Percentiles rank a stretch among this genome's conserved stretches.
phyloP scores from a whole-genome alignment of 129 eudicot species.

The Heracleum sosnowskyi region DNA sequence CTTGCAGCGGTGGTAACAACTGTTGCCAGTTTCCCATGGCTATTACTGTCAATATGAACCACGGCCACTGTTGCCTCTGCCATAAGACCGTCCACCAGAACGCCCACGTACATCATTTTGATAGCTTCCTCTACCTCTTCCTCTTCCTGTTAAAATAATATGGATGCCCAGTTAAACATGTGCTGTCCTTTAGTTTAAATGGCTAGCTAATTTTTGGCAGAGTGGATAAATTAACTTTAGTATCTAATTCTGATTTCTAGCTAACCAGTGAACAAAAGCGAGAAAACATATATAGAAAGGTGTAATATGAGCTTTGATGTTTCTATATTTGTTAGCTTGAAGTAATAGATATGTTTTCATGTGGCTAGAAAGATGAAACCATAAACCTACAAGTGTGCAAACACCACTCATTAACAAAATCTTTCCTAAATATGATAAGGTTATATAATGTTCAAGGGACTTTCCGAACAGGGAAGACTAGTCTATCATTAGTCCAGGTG shows the following conservation, averaged over 20 bases:
- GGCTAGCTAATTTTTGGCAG: neutral
- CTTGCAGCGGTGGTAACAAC: neutral
- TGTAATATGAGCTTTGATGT: neutral
- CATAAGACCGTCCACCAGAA: slow-evolving; percentile 35
- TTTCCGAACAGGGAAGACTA: neutral
- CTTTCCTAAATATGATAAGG: no score
- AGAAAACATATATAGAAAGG: neutral
- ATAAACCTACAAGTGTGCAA: neutral
- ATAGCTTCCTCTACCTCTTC: slow-evolving; percentile 66
- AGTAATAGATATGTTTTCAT: neutral
- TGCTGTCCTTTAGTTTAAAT: neutral
- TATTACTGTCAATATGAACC: slow-evolving; percentile 10
- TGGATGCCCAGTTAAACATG: neutral
- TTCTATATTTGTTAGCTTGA: neutral
- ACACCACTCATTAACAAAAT: neutral
- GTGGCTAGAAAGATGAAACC: neutral
- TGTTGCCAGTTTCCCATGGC: neutral
- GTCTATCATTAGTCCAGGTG: neutral
- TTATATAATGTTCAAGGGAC: neutral
- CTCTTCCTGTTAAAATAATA: slow-evolving; percentile 52
- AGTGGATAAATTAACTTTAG: neutral
- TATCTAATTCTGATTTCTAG: neutral
- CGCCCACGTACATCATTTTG: slow-evolving; percentile 45
- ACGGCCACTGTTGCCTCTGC: slow-evolving; percentile 51
- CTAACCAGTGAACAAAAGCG: neutral